Conservation (phyloP, 2,329 filamentous ascomycete species). For the Phyllosticta capitalensis region DNA sequence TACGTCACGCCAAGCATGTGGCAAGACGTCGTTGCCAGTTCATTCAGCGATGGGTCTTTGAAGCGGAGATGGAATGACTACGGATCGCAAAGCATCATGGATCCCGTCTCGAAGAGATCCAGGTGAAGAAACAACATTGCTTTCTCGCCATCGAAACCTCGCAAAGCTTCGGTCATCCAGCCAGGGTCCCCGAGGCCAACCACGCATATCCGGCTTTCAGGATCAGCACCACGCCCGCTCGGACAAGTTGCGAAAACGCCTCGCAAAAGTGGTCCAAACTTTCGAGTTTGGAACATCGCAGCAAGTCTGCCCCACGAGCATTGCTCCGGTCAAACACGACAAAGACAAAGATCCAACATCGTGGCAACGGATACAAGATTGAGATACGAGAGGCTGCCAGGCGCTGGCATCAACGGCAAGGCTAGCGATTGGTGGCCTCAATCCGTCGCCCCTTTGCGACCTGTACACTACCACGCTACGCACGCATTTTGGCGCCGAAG, state of each 20-base stretch:
- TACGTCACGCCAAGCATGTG: constrained; percentile 43
- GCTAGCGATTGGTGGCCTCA: not conserved
- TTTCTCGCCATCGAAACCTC: not conserved
- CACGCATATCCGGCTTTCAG: not conserved
- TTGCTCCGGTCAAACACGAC: not conserved
- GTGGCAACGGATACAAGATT: not conserved
- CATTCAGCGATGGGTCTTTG: constrained; percentile 28
- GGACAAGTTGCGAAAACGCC: not conserved
- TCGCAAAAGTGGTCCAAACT: not conserved
- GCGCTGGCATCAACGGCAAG: not conserved
- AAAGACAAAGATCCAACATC: not conserved
- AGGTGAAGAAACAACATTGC: constrained; percentile 31
- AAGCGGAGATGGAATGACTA: constrained; percentile 38
- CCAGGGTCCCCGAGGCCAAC: not conserved
- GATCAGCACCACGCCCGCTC: not conserved
- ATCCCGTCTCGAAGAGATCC: constrained; percentile 28
- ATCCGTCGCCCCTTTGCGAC: not conserved
- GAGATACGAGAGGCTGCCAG: not conserved
- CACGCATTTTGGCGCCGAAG: not conserved
- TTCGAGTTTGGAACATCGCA: not conserved
- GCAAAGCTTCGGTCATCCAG: not conserved
- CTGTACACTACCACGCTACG: not conserved
- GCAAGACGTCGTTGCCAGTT: constrained; percentile 39
- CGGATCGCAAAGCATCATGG: constrained; percentile 24
- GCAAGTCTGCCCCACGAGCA: not conserved